These are phyloP conservation scores for Luffa acutangula DNA, from an alignment of 306 rosid species.

Conservation along the genomic window DNA sequence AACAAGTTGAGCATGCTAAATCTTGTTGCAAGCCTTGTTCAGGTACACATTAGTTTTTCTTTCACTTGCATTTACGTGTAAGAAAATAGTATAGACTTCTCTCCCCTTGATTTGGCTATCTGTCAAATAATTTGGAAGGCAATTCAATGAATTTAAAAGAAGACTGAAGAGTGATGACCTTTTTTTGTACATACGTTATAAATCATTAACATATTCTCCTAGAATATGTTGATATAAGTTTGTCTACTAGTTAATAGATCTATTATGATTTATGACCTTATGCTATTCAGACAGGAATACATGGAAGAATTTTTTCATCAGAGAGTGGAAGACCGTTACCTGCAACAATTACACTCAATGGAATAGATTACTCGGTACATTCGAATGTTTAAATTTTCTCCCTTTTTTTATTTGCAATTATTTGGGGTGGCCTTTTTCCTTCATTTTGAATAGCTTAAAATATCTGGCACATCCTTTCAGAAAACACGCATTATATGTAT, in stretches of 20 bases:
- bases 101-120: not conserved
- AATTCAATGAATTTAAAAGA: not conserved
- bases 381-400: not conserved
- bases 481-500: not conserved
- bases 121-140: not conserved
- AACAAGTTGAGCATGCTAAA: constrained; percentile 91
- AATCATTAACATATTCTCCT: not conserved
- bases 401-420: not conserved
- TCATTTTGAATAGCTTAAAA: not conserved
- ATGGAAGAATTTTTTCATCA: constrained; percentile 78
- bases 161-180: not conserved
- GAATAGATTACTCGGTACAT: constrained; percentile 65
- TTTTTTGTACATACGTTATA: not conserved
- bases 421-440: not conserved
- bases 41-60: constrained; percentile 39
- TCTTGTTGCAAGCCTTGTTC: constrained; percentile 66
- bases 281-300: constrained; percentile 62
- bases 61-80: constrained; percentile 7
- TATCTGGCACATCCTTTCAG: not conserved
- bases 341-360: constrained; percentile 44
- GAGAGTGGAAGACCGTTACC: constrained; percentile 67
- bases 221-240: too few relatives aligned
- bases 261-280: too few relatives aligned
- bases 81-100: constrained; percentile 10
- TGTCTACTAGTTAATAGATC: too few relatives aligned